These are phyloP conservation scores for Lizonia empirigonia DNA, from an alignment of 2,329 filamentous ascomycete species.

Conservation along the genomic window DNA sequence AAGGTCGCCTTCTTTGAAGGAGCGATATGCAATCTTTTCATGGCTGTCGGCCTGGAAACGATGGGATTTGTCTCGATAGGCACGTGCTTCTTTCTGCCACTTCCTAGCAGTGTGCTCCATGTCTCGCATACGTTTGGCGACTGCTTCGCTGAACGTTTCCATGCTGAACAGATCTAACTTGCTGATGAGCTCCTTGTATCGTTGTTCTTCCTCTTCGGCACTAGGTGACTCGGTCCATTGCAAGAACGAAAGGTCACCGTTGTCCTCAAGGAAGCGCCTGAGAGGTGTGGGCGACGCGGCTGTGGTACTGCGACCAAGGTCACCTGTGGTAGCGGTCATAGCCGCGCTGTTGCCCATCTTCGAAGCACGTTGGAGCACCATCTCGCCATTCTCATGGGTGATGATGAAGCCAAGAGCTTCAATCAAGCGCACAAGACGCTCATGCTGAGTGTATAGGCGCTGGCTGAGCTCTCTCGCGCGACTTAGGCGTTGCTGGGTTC, in stretches of 20 bases:
- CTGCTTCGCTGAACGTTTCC: constrained; percentile 80
- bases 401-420: constrained; percentile 87
- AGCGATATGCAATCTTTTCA: constrained; percentile 93
- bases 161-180: constrained; percentile 80
- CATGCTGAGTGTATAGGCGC: constrained; percentile 80
- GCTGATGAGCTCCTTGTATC: constrained; percentile 76
- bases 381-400: constrained; percentile 71
- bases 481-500: constrained; percentile 71
- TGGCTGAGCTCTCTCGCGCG: constrained; percentile 84
- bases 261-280: constrained; percentile 64
- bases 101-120: constrained; percentile 92
- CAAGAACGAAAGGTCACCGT: constrained; percentile 72
- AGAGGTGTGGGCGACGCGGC: constrained; percentile 61
- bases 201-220: constrained; percentile 68
- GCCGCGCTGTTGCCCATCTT: constrained; percentile 58
- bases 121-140: constrained; percentile 90
- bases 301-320: constrained; percentile 58
- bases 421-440: constrained; percentile 79
- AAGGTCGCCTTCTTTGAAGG: constrained; percentile 96
- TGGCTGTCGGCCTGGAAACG: constrained; percentile 81
- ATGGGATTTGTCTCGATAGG: constrained; percentile 87
- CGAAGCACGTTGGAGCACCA: constrained; percentile 75
- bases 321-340: constrained; percentile 47
- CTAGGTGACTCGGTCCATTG: constrained; percentile 80
- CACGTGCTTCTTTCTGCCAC: constrained; percentile 85